These are phyloP conservation scores for Trifolium fragiferum DNA, from an alignment of 306 rosid genomes.

Conservation along the genomic window DNA sequence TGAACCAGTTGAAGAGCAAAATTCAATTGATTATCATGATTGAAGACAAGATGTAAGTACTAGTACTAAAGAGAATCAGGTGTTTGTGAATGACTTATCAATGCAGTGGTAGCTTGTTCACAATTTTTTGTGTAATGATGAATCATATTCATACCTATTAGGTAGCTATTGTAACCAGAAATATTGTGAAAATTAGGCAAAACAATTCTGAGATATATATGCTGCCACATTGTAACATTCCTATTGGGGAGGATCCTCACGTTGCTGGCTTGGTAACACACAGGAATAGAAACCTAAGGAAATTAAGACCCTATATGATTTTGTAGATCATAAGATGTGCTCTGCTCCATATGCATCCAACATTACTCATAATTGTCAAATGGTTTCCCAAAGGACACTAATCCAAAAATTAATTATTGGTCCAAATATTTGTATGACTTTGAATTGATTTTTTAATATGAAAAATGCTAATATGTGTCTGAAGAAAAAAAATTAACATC, in stretches of 20 bases:
- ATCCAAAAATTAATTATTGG: no score
- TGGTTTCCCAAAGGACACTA: no score
- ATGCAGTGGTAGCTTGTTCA: conserved; percentile 39
- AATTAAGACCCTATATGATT: background rate
- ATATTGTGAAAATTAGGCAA: conserved; percentile 45
- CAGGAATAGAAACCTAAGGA: conserved; percentile 46
- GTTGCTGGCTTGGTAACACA: conserved; percentile 32
- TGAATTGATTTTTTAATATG: no score
- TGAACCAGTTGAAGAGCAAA: background rate
- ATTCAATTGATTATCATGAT: background rate
- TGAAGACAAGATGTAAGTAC: background rate
- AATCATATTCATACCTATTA: conserved; percentile 37
- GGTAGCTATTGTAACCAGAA: conserved; percentile 24
- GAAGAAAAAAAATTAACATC: no score
- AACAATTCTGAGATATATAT: conserved; percentile 48
- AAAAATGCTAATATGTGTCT: no score
- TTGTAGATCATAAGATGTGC: no score
- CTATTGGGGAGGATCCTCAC: conserved; percentile 38
- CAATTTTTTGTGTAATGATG: conserved; percentile 33
- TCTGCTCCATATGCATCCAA: no score
- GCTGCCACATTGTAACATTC: conserved; percentile 50
- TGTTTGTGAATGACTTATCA: conserved; percentile 56
- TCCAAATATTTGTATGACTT: no score
- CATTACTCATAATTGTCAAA: no score
- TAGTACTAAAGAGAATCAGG: conserved; percentile 39